Evolutionary conservation across 2,329 filamentous ascomycete genomes (phyloP), one percentile per base, ranked within the genome.

Genomic region (Calonectria ilicicola): DNA sequence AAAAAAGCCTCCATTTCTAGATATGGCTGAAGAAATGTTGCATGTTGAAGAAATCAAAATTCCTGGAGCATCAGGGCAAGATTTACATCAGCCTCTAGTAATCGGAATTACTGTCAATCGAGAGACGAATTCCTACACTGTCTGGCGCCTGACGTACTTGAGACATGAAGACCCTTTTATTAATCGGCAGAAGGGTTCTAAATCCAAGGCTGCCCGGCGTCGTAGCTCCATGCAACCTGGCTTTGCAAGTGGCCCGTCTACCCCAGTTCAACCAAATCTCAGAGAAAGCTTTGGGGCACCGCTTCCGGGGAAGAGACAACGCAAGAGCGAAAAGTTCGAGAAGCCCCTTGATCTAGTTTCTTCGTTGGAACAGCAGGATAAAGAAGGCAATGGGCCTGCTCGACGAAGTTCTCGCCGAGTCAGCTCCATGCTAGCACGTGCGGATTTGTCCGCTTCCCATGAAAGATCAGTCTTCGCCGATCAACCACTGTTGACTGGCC

Each of bases 391-490:
- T n/a, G 86, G 88, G 19, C 86, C 87, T 15, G 88, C 88, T 0
- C 85, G 91, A 65, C 87, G 91, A 72, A 91, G 91, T 73, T 93
- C 91, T 21, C 91, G 97, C 51, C 91, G 97, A 64, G 93, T 98
- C 29, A 99, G 97, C 85, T 98, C 96, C 19, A 90, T 98, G 84
- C 88, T 98, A 66, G 96, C 96, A 19, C 90, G 96, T 79, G 94
- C 94, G 38, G 96, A 98, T 81, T 86, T 98, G 23, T 96, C 95
- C 0, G 93, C 94, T 12, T 97, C 93, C 19, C 94, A 96, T 76
- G 95, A 98, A 77, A 90, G 94, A 78, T 89, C 92, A 1, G 90
- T 92, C n/a, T 97, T 98, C 80, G 90, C 92, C 32, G 95, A 98
- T 62, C 90, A 89, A 81, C 84, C 81, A 75, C 87, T 82, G 3